Percentiles rank a stretch among this genome's conserved stretches.
These are phyloP conservation scores for Alternaria sp. DNA, from an alignment of 2,329 filamentous ascomycete species.

Conservation along the genomic window DNA sequence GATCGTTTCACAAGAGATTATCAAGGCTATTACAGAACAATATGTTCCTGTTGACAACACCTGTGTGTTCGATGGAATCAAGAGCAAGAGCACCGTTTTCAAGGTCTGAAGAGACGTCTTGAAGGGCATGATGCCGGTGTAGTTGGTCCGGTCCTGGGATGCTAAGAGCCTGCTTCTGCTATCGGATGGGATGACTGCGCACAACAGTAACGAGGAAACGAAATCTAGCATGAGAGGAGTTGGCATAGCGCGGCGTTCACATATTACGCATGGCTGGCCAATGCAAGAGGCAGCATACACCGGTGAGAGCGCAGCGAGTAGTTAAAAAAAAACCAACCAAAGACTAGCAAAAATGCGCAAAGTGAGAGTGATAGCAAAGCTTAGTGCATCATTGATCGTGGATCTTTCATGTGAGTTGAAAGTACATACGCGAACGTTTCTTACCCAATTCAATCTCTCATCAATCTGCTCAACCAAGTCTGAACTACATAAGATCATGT, in stretches of 20 bases:
- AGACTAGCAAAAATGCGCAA: not conserved
- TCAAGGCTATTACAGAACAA: constrained; percentile 81
- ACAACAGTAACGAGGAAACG: not conserved
- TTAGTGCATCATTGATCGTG: not conserved
- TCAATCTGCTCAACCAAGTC: not conserved
- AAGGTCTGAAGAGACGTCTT: constrained; percentile 44
- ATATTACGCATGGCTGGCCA: too few relatives aligned
- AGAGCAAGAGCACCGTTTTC: constrained; percentile 63
- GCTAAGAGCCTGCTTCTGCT: not conserved
- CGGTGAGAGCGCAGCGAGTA: too few relatives aligned
- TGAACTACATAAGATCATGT: not conserved
- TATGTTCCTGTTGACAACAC: constrained; percentile 71
- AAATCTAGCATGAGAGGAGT: not conserved
- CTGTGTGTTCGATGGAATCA: constrained; percentile 69
- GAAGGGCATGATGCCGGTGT: not conserved
- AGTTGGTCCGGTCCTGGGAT: not conserved
- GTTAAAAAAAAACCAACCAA: not conserved
- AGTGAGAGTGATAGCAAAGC: constrained; percentile 4
- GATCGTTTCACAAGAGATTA: constrained; percentile 94
- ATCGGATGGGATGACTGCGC: not conserved
- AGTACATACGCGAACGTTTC: not conserved
- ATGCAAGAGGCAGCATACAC: not conserved
- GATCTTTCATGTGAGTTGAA: not conserved
- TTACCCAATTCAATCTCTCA: not conserved
- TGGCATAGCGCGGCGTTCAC: not conserved